Percentiles rank a stretch among this genome's conserved stretches.
Conservation (phyloP, 2,329 filamentous ascomycete species). For the Pleurostoma richardsiae region DNA sequence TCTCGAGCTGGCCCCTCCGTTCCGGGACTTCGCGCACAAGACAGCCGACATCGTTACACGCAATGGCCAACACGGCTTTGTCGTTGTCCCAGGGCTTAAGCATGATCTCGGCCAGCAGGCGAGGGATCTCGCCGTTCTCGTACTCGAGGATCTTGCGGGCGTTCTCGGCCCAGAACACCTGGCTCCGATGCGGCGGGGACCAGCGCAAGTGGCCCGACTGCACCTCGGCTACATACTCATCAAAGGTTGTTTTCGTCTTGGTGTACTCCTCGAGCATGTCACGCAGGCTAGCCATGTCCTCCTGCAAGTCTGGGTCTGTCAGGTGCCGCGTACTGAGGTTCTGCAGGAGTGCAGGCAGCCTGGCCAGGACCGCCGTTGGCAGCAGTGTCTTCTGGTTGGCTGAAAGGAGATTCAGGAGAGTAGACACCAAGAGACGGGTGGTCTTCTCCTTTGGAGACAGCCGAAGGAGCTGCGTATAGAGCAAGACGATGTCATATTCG, state of each 20-base stretch:
- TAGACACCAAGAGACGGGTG: conserved; percentile 83
- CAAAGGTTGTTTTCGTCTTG: conserved; percentile 71
- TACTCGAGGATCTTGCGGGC: conserved; percentile 81
- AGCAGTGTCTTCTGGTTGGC: conserved; percentile 68
- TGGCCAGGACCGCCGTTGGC: conserved; percentile 79
- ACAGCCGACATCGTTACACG: conserved; percentile 86
- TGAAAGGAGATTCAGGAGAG: conserved; percentile 77
- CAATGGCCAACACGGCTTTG: conserved; percentile 85
- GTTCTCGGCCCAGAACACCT: conserved; percentile 88
- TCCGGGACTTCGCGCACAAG: conserved; percentile 88
- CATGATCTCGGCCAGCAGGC: conserved; percentile 82
- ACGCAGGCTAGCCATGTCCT: conserved; percentile 56
- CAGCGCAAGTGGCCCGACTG: conserved; percentile 83
- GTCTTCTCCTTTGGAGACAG: conserved; percentile 98
- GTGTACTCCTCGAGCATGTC: conserved; percentile 63
- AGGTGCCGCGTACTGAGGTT: conserved; percentile 59
- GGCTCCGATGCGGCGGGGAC: conserved; percentile 85
- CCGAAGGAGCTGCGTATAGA: conserved; percentile 89
- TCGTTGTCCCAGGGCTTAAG: conserved; percentile 69
- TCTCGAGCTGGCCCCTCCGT: conserved; percentile 74
- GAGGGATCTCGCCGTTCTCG: conserved; percentile 72
- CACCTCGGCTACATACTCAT: conserved; percentile 86
- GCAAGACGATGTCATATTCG: conserved; percentile 85
- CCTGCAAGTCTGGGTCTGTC: conserved; percentile 58
- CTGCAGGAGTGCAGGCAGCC: conserved; percentile 64